Evolutionary conservation across 176 grass and related monocot genomes (phyloP).

Genomic region (Phyllostachys edulis): DNA sequence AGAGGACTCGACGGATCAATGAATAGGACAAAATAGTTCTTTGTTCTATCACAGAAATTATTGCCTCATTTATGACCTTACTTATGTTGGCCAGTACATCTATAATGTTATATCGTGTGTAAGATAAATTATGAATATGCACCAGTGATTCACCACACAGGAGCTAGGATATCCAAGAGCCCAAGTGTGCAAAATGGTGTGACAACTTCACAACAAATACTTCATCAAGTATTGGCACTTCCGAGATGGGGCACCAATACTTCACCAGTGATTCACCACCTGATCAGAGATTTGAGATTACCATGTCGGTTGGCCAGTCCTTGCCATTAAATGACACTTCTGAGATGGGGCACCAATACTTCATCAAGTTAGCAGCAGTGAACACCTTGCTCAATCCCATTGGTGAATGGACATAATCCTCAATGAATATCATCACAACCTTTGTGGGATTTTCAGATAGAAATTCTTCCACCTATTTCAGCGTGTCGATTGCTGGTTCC

Average conservation of each 20-base stretch:
- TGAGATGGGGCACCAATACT: conserved; percentile 79
- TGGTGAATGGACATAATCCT: conserved; percentile 79
- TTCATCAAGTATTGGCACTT: no score
- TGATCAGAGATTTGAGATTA: no score
- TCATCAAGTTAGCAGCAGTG: conserved; percentile 69
- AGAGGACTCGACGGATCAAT: background rate
- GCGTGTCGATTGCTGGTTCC: conserved; percentile 86
- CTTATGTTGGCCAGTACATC: background rate
- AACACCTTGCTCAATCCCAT: conserved; percentile 87
- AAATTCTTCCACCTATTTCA: conserved; percentile 92
- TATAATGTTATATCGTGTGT: background rate
- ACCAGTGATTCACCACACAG: background rate
- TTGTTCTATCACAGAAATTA: background rate
- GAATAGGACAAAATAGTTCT: background rate
- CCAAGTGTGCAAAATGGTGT: background rate
- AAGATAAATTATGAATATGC: conserved; percentile 16
- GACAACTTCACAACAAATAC: background rate
- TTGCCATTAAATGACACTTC: conserved; percentile 80
- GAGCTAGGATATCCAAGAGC: background rate
- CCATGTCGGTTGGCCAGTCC: conserved; percentile 82
- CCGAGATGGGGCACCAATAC: no score
- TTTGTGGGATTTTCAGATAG: conserved; percentile 82
- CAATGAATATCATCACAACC: conserved; percentile 95
- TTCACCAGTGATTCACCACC: no score
- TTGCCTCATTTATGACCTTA: background rate